Conservation (phyloP, 208 protist species). For the Crithidia sp. region DNA sequence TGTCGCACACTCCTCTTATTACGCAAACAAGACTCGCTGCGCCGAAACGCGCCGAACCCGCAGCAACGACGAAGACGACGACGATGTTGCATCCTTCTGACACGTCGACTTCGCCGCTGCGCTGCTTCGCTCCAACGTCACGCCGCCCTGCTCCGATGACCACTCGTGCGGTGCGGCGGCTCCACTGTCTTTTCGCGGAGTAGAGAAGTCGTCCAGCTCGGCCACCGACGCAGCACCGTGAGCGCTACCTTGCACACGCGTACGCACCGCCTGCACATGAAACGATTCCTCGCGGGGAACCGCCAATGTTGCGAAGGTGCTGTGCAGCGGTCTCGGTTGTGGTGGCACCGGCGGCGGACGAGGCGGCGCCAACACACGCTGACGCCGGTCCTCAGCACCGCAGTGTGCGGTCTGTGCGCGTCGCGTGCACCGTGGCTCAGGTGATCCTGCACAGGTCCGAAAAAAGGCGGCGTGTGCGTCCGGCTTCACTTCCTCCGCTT, state of each 20-base stretch:
- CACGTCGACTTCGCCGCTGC: background rate
- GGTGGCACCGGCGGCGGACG: no score
- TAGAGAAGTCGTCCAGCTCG: conserved; percentile 8
- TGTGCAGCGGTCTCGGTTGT: no score
- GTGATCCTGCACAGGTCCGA: background rate
- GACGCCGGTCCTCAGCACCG: no score
- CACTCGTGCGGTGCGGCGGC: background rate
- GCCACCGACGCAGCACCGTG: background rate
- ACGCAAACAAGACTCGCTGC: no score
- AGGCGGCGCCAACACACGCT: no score
- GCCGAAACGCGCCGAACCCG: no score
- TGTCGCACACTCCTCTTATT: no score
- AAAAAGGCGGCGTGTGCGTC: conserved; percentile 17
- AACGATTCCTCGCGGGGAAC: background rate
- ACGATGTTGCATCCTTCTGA: no score
- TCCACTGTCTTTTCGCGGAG: background rate
- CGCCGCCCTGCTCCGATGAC: conserved; percentile 10
- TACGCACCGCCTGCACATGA: no score
- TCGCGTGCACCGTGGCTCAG: background rate
- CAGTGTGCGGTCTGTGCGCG: background rate
- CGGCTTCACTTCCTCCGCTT: background rate
- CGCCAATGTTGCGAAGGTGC: background rate
- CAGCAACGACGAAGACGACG: no score
- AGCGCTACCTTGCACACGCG: no score
- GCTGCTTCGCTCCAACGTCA: conserved; percentile 5